Evolutionary conservation across 352 stramenopile genomes (phyloP).

Genomic region (Pythium aphanidermatum): DNA sequence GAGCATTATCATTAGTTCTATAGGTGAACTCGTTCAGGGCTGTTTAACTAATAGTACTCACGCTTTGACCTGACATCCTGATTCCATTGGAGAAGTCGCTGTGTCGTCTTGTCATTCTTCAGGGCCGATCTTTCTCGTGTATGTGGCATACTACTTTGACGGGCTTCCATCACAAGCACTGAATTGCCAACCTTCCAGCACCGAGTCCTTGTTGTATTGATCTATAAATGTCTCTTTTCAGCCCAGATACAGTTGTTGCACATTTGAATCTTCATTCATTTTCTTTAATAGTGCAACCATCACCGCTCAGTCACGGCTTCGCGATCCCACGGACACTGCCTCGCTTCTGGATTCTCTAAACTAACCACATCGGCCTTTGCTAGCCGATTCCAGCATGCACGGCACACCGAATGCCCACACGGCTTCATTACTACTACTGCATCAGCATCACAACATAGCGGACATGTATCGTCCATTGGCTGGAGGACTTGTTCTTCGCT

Average conservation of each 20-base stretch:
- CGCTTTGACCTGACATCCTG: constrained; percentile 2
- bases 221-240: too few relatives aligned
- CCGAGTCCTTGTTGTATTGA: too few relatives aligned
- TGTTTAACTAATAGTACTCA: too few relatives aligned
- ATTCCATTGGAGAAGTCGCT: constrained; percentile 10
- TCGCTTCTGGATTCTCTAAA: constrained; percentile 1
- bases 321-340: constrained; percentile 60
- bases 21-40: neutral
- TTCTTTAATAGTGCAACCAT: constrained; percentile 2
- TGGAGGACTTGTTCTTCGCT: neutral
- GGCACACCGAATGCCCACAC: constrained; percentile 45
- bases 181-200: too few relatives aligned
- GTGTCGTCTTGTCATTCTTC: neutral
- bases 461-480: constrained; percentile 22
- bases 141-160: neutral
- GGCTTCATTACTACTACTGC: constrained; percentile 50
- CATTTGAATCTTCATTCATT: constrained; percentile 18
- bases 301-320: constrained; percentile 32
- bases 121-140: too few relatives aligned
- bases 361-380: neutral
- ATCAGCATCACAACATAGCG: constrained; percentile 36
- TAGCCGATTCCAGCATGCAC: constrained; percentile 25
- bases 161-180: too few relatives aligned
- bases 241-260: neutral
- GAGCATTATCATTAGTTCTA: neutral